These are phyloP conservation scores for Zasmidium angulare DNA, from an alignment of 2,329 filamentous ascomycete species.

Conservation along the genomic window DNA sequence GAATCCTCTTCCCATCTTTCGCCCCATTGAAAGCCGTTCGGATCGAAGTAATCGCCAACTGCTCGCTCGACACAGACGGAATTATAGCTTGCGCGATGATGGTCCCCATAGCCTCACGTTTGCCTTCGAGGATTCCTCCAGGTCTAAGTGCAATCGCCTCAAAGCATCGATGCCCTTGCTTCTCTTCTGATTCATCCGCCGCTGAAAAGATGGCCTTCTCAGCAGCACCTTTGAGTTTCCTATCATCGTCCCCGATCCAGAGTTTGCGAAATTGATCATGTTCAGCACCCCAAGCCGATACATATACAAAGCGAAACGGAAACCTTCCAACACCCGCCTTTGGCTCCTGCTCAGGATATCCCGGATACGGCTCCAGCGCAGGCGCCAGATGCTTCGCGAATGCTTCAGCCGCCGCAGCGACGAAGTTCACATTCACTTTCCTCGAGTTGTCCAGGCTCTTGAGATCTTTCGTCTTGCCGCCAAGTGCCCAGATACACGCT, in stretches of 20 bases:
- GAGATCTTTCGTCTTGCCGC: slow-evolving; percentile 27
- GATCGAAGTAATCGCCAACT: slow-evolving; percentile 33
- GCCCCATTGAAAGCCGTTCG: slow-evolving; percentile 31
- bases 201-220: slow-evolving; percentile 38
- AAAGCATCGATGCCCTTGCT: slow-evolving; percentile 34
- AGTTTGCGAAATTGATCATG: slow-evolving; percentile 40
- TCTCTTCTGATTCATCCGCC: slow-evolving; percentile 28
- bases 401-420: slow-evolving; percentile 34
- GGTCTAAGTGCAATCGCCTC: slow-evolving; percentile 36
- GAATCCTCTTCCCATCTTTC: slow-evolving; percentile 31
- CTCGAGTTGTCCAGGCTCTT: slow-evolving; percentile 32
- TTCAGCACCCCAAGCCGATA: slow-evolving; percentile 40
- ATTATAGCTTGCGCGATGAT: slow-evolving; percentile 31
- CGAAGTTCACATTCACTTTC: slow-evolving; percentile 33
- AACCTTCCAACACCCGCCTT: slow-evolving; percentile 28
- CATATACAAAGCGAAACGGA: slow-evolving; percentile 47
- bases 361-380: slow-evolving; percentile 24
- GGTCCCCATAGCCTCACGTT: slow-evolving; percentile 33
- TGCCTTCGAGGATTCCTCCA: slow-evolving; percentile 31
- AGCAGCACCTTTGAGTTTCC: slow-evolving; percentile 39
- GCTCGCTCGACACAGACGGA: slow-evolving; percentile 33
- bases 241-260: slow-evolving; percentile 36
- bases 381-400: slow-evolving; percentile 31
- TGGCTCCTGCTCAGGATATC: slow-evolving; percentile 17
- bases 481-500: slow-evolving; percentile 48